These are phyloP conservation scores for Populus euphratica DNA, from an alignment of 345 rosid species.

Conservation along the genomic window DNA sequence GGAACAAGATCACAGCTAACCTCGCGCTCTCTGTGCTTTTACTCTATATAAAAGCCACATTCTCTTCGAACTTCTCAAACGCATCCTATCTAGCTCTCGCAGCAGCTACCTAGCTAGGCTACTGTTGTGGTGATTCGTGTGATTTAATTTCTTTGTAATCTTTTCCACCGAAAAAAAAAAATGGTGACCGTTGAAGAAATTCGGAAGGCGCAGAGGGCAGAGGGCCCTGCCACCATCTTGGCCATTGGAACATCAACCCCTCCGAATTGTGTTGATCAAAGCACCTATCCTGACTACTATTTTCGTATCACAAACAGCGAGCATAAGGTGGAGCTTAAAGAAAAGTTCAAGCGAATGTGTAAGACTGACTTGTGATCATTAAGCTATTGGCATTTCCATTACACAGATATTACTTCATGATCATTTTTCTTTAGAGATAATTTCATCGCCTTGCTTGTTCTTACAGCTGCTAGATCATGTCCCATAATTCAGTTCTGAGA, in stretches of 20 bases:
- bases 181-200: constrained; percentile 46
- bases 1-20: not conserved
- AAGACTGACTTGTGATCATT: constrained; percentile 12
- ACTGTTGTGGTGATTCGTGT: not conserved
- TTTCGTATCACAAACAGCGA: constrained; percentile 55
- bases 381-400: not conserved
- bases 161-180: not conserved
- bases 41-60: not conserved
- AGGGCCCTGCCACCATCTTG: constrained; percentile 49
- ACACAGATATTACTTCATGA: not conserved
- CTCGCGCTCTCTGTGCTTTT: not conserved
- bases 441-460: not conserved
- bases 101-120: too few relatives aligned
- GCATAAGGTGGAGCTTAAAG: constrained; percentile 48
- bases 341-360: constrained; percentile 64
- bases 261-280: constrained; percentile 38
- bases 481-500: too few relatives aligned
- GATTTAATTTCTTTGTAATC: not conserved
- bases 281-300: constrained; percentile 45
- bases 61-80: not conserved
- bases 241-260: constrained; percentile 59
- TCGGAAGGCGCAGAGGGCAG: constrained; percentile 35
- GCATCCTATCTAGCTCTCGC: not conserved
- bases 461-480: not conserved
- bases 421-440: not conserved